Evolutionary conservation across 1,139 yeast genomes (phyloP), one percentile per base, ranked within the genome.

Genomic region (Citeromyces hawaiiensis): DNA sequence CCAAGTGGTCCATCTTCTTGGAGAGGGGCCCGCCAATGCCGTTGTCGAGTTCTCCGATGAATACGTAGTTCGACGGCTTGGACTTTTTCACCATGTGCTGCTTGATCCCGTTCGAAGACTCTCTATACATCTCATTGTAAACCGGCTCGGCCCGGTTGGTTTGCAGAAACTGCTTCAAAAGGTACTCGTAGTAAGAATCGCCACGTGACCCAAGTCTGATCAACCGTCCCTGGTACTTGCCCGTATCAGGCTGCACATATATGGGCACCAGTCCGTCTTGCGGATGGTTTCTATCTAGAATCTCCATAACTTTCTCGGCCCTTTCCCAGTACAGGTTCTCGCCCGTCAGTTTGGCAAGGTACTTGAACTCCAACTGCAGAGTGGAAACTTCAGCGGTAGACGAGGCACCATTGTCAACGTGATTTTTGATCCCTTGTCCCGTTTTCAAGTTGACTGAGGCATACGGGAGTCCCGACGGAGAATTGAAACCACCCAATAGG

Each of bases 361-460:
- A 87, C 55, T 86, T 87, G 63, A 88, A 78, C 55, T 88, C 97
- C 51, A 88, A 61, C 59, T 87, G 96, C 45, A 88, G 62, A 1
- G 96, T 83, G 1, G 94, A 74, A 8, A 78, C 95, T 55, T 88
- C 96, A 0, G 97, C 94, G 2, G 96, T 85, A 1, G 94, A 81
- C 11, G 88, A 68, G 3, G 83, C 77, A 11, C 83, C 94, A 38
- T 64, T 61, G 50, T 81, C 88, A 13, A 65, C 79, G 52, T 76
- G 87, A 41, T 72, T 72, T 43, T 60, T 66, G 29, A 73, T 57
- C 3, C 88, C 88, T 45, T 64, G 57, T 3, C 83, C 79, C 0
- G 81, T 61, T 40, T 64, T 63, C 47, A 87, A 64, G 55, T 85
- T 87, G n/a, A 86, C 78, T 17, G 85, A 78, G 2, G 91, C 72